These are phyloP conservation scores for Blastobotrys parvus DNA, from an alignment of 805 yeast genomes.

Conservation along the genomic window DNA sequence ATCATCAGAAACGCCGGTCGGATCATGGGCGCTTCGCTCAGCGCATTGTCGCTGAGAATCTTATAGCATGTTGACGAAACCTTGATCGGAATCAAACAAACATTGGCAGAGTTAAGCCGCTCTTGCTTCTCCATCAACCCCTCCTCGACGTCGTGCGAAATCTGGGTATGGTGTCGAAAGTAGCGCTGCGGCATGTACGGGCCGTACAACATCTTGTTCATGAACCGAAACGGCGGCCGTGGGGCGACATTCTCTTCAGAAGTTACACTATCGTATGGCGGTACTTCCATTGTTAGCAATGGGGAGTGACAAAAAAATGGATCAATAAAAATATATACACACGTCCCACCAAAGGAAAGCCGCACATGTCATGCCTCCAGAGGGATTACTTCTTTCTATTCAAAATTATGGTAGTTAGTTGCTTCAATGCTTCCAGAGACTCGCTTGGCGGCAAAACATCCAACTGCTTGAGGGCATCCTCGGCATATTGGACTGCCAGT, in stretches of 20 bases:
- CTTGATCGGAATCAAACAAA: background rate
- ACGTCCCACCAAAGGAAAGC: background rate
- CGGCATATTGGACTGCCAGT: slow-evolving; percentile 73
- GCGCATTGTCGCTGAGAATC: background rate
- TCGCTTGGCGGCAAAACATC: slow-evolving; percentile 72
- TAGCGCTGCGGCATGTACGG: too few species aligned
- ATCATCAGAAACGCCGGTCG: background rate
- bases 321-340: too few species aligned
- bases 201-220: too few species aligned
- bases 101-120: too few species aligned
- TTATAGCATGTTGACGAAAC: background rate
- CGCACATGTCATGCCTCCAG: background rate
- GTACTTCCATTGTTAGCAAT: too few species aligned
- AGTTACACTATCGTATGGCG: too few species aligned
- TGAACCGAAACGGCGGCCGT: too few species aligned
- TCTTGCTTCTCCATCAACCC: too few species aligned
- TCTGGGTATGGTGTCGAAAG: too few species aligned
- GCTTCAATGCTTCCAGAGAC: slow-evolving; percentile 78
- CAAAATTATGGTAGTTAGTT: slow-evolving; percentile 73
- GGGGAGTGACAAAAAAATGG: too few species aligned
- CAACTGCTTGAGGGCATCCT: slow-evolving; percentile 63
- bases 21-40: background rate
- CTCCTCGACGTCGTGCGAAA: too few species aligned
- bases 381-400: slow-evolving; percentile 59
- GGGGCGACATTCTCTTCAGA: too few species aligned